These are phyloP conservation scores for Pharus latifolius DNA, from an alignment of 176 grass and related monocot genomes.

Conservation along the genomic window DNA sequence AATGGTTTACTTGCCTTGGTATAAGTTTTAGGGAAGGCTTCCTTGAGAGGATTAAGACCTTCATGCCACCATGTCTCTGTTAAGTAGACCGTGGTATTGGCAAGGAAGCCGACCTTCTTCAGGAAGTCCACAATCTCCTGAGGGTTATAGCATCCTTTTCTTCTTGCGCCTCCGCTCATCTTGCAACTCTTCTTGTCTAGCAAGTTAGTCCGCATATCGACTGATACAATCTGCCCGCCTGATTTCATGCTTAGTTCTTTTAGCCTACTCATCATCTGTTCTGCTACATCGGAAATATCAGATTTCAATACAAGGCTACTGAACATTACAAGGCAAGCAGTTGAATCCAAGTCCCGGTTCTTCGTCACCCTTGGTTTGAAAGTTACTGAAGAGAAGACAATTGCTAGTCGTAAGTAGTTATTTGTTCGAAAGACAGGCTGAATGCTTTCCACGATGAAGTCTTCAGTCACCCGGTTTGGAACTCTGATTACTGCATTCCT, in stretches of 20 bases:
- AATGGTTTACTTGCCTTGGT: conserved; percentile 52
- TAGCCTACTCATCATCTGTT: conserved; percentile 56
- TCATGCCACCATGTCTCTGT: conserved; percentile 77
- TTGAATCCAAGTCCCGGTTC: conserved; percentile 55
- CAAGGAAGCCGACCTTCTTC: conserved; percentile 51
- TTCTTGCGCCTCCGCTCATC: conserved; percentile 25
- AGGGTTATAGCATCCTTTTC: conserved; percentile 65
- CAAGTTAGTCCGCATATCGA: conserved; percentile 61
- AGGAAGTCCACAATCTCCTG: conserved; percentile 61
- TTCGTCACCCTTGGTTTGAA: conserved; percentile 41
- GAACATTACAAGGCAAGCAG: conserved; percentile 81
- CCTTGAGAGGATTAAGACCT: conserved; percentile 48
- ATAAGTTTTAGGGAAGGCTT: conserved; percentile 66
- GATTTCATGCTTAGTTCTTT: conserved; percentile 53
- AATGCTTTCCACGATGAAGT: conserved; percentile 56
- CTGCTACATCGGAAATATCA: conserved; percentile 46
- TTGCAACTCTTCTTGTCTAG: conserved; percentile 64
- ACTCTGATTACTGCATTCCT: conserved; percentile 65
- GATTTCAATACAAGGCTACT: conserved; percentile 52
- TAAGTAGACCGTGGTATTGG: conserved; percentile 63
- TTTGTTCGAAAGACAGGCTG: conserved; percentile 61
- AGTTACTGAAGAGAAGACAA: conserved; percentile 58
- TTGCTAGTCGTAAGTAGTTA: conserved; percentile 59
- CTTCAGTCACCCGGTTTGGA: conserved; percentile 52
- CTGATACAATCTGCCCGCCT: conserved; percentile 41